Evolutionary conservation across 768 basidiomycete species (phyloP), one percentile per base, ranked within the genome.

Genomic region (Lentinula sp.): DNA sequence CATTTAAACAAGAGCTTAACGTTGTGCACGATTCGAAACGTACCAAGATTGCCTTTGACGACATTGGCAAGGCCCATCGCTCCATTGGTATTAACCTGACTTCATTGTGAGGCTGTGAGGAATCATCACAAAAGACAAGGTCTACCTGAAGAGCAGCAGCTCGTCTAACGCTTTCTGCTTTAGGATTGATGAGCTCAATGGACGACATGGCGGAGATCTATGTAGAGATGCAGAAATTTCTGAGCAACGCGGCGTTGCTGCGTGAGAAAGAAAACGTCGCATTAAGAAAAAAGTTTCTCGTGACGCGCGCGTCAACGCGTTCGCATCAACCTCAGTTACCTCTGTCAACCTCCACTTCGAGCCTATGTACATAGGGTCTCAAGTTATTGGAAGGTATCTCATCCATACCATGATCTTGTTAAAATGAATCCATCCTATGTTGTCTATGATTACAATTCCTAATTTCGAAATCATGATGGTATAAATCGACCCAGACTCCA

Each of bases 11-110:
- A 37, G 13, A 15, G 32, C 53, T 28, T 16, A 12, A 9, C 23
- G 59, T 61, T 59, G 57, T 37, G 60, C 60, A 39, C 55, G 62
- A 61, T 62, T 62, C 59, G 59, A 60, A 57, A 73, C 76, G 68
- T 66, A 96, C 96, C 95, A 65, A 99, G 81, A 78, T 99, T 98
- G 70, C 91, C 86, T 81, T 94, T 96, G 67, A 99, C 97, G 63
- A 99, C 96, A 73, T 85, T 90, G 48, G 97, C 96, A 61, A 99
- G 88, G 65, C 96, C 96, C 84, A 98, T 92, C 62, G 97, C 96
- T 66, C 95, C 95, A 71, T 84, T 93, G 65, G 86, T 93, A 69
- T 93, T 94, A 61, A 94, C 93, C 93, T 93, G 65, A 43, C 20
- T 36, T 15, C 13, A 66, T 64, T 64, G 52, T 60, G 61, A 67